Percentiles rank a stretch among this genome's conserved stretches.
Conservation (phyloP, 2,329 filamentous ascomycete genomes). For the Xylogone sp. region DNA sequence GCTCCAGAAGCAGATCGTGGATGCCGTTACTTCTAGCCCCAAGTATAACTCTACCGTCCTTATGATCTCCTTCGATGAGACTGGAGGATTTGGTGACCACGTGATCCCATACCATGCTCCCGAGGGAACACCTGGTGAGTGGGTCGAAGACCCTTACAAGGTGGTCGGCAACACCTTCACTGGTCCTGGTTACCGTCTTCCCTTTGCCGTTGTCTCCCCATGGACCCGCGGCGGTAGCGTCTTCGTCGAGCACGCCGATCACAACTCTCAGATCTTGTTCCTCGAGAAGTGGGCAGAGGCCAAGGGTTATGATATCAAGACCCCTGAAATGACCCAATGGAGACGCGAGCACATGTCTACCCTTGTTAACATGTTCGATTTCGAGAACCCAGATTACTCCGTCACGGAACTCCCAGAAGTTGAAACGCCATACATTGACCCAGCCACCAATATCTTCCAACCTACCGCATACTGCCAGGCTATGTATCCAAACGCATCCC, state of each 20-base stretch:
- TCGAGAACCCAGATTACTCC: constrained; percentile 42
- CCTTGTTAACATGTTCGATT: constrained; percentile 43
- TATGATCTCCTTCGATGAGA: constrained; percentile 48
- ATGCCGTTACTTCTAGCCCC: constrained; percentile 45
- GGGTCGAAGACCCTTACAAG: constrained; percentile 43
- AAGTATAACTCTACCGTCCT: constrained; percentile 44
- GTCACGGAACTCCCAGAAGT: constrained; percentile 43
- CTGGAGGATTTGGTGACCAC: constrained; percentile 52
- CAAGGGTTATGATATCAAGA: constrained; percentile 36
- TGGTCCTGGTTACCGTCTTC: constrained; percentile 45
- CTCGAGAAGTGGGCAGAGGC: constrained; percentile 46
- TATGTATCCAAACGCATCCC: constrained; percentile 29
- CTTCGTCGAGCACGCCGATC: constrained; percentile 49
- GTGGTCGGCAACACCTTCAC: constrained; percentile 37
- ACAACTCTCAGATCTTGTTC: constrained; percentile 51
- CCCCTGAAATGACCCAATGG: constrained; percentile 41
- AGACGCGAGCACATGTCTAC: constrained; percentile 43
- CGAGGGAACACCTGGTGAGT: constrained; percentile 45
- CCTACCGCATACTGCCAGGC: constrained; percentile 41
- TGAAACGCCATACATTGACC: constrained; percentile 37
- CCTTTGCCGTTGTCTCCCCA: constrained; percentile 51
- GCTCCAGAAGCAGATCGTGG: constrained; percentile 49
- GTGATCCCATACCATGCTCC: constrained; percentile 50
- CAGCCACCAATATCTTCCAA: constrained; percentile 39
- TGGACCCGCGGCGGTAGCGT: constrained; percentile 51